These are phyloP conservation scores for Neurospora tetraspora DNA, from an alignment of 495 filamentous ascomycete genomes.

Conservation along the genomic window DNA sequence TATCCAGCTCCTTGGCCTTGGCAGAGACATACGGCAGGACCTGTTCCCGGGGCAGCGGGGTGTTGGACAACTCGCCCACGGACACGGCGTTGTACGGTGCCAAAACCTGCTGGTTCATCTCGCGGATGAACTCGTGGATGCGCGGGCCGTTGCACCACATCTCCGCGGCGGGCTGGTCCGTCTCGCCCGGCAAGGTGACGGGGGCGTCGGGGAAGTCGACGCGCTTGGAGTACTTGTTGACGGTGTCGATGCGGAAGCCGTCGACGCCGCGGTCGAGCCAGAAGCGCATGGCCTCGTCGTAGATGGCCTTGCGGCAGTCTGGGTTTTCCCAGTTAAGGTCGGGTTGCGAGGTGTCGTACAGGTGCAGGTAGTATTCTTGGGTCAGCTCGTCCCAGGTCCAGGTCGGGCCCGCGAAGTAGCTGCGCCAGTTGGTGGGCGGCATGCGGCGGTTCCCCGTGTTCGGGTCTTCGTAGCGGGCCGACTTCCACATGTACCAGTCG, in stretches of 20 bases:
- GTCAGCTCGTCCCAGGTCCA: slow-evolving; percentile 54
- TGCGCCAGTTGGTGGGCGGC: slow-evolving; percentile 60
- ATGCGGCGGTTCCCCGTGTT: slow-evolving; percentile 40
- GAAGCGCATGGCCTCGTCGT: slow-evolving; percentile 49
- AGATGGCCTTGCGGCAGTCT: slow-evolving; percentile 47
- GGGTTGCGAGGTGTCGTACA: slow-evolving; percentile 51
- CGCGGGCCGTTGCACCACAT: slow-evolving; percentile 52
- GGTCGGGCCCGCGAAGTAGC: slow-evolving; percentile 38
- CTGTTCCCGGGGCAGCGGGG: slow-evolving; percentile 35
- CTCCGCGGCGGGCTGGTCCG: slow-evolving; percentile 32
- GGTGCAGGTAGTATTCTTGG: slow-evolving; percentile 56
- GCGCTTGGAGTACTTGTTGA: slow-evolving; percentile 57
- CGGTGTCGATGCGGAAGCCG: slow-evolving; percentile 59
- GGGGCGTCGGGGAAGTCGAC: slow-evolving; percentile 48
- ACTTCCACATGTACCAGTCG: slow-evolving; percentile 62
- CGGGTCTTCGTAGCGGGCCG: slow-evolving; percentile 40
- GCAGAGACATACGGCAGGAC: slow-evolving; percentile 45
- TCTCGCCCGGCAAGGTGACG: slow-evolving; percentile 26
- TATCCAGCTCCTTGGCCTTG: slow-evolving; percentile 48
- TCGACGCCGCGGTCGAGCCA: slow-evolving; percentile 56
- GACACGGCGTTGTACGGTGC: slow-evolving; percentile 51
- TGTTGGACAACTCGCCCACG: slow-evolving; percentile 56
- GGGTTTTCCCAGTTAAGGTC: slow-evolving; percentile 64
- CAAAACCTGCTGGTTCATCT: slow-evolving; percentile 43
- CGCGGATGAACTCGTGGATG: slow-evolving; percentile 51